Percentiles rank a stretch among this genome's conserved stretches.
Conservation (phyloP, 2,329 filamentous ascomycete species). For the Cladosporium austrohemisphaericum region DNA sequence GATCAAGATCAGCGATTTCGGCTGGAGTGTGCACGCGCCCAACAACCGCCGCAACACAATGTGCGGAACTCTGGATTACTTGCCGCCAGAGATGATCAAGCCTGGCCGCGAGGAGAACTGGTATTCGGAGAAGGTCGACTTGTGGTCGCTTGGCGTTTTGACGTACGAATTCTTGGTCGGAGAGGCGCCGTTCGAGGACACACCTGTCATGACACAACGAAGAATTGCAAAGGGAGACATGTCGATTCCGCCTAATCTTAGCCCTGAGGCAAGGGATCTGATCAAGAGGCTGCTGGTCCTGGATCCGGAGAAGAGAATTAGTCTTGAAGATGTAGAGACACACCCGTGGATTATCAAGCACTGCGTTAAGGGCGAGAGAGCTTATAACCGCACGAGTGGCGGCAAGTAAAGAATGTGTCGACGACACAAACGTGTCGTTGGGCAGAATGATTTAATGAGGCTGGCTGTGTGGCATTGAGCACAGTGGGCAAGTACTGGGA, state of each 20-base stretch:
- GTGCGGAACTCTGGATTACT: slow-evolving; percentile 95
- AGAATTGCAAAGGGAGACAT: slow-evolving; percentile 88
- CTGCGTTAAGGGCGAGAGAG: slow-evolving; percentile 58
- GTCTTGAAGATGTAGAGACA: slow-evolving; percentile 79
- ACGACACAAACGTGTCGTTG: too few species aligned
- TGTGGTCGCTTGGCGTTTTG: slow-evolving; percentile 93
- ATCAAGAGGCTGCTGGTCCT: slow-evolving; percentile 89
- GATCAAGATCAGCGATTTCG: slow-evolving; percentile 98
- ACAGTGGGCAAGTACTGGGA: too few species aligned
- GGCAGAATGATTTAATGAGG: too few species aligned
- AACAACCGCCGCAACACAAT: slow-evolving; percentile 92
- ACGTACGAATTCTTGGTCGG: slow-evolving; percentile 96
- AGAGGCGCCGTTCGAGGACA: slow-evolving; percentile 95
- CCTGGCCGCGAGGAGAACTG: slow-evolving; percentile 74
- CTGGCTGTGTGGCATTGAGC: too few species aligned
- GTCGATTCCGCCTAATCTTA: slow-evolving; percentile 86
- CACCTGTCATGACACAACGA: slow-evolving; percentile 86
- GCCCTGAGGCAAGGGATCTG: slow-evolving; percentile 81
- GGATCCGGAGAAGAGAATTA: slow-evolving; percentile 88
- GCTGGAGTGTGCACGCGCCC: slow-evolving; percentile 96
- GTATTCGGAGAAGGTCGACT: slow-evolving; percentile 91
- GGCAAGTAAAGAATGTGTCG: too few species aligned
- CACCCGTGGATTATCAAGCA: slow-evolving; percentile 98
- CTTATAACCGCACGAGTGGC: slow-evolving; percentile 9
- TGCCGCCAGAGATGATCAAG: slow-evolving; percentile 96